Conservation (phyloP, 169 alveolate genomes). For the Fabrea salina region DNA sequence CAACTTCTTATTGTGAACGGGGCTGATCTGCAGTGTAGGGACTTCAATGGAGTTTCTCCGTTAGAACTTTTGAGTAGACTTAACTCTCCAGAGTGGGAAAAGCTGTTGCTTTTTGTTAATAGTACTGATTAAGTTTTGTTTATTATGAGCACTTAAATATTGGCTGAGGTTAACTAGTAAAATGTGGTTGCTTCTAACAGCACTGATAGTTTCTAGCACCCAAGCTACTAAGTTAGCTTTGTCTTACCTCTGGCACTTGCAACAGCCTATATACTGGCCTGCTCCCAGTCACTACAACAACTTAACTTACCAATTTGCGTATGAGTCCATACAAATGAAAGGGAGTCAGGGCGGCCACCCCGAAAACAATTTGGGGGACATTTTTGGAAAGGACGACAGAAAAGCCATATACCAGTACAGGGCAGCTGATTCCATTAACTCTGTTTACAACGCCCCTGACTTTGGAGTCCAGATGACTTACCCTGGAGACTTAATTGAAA, state of each 20-base stretch:
- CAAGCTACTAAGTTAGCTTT: conserved; percentile 11
- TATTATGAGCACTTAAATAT: no score
- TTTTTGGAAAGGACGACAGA: conserved; percentile 17
- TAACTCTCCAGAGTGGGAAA: no score
- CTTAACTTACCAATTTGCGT: conserved; percentile 19
- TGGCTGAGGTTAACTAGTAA: background rate
- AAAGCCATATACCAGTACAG: conserved; percentile 10
- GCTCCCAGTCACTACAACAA: conserved; percentile 1
- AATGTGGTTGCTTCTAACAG: background rate
- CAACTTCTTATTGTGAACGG: no score
- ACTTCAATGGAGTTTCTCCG: no score
- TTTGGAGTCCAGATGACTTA: conserved; percentile 26
- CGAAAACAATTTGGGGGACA: conserved; percentile 16
- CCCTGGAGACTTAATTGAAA: conserved; percentile 34
- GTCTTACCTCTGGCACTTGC: conserved; percentile 29
- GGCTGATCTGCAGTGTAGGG: no score
- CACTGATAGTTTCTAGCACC: background rate
- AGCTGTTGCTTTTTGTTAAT: no score
- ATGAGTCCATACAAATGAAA: conserved; percentile 9
- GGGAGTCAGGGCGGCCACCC: conserved; percentile 28
- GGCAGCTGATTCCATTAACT: conserved; percentile 13
- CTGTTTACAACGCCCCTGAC: conserved; percentile 16
- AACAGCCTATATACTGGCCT: conserved; percentile 35
- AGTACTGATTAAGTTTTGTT: no score
- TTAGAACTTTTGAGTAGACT: no score